phyloP scores from a whole-genome alignment of 148 eudicot species.

The Drosera capensis region DNA sequence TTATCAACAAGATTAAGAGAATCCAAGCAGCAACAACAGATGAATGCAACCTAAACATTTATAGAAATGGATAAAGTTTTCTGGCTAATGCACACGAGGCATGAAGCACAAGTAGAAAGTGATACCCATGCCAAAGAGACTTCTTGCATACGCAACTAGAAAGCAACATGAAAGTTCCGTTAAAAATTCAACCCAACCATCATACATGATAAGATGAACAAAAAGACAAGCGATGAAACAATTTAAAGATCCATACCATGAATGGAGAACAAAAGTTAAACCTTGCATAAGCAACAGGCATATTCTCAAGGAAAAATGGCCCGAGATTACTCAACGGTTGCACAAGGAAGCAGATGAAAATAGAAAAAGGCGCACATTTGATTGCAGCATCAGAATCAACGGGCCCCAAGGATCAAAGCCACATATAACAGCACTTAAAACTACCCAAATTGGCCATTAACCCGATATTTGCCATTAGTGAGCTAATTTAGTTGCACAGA shows the following conservation, averaged over 20 bases:
- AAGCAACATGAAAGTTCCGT: neutral
- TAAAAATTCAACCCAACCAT: neutral
- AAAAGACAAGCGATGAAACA: neutral
- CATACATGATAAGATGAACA: neutral
- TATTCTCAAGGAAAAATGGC: constrained; percentile 13
- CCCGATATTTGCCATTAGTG: neutral
- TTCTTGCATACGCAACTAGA: neutral
- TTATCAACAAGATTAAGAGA: too few species aligned
- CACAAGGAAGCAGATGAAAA: constrained; percentile 15
- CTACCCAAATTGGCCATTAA: neutral
- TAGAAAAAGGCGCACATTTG: constrained; percentile 14
- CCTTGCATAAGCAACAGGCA: constrained; percentile 19
- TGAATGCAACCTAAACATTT: too few species aligned
- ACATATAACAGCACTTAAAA: constrained; percentile 7
- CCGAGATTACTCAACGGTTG: constrained; percentile 11
- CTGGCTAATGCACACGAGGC: neutral
- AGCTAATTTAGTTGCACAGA: neutral
- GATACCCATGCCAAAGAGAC: neutral
- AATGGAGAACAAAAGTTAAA: constrained; percentile 7
- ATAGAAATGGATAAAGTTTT: too few species aligned
- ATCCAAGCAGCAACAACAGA: too few species aligned
- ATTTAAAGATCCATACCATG: constrained; percentile 19
- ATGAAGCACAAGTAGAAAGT: constrained; percentile 1
- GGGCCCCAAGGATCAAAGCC: constrained; percentile 9
- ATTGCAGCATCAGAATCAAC: constrained; percentile 41